A percentile compares a stretch with the other conserved stretches of the same genome.
These are phyloP conservation scores for Nannochloropsis gaditana DNA, from an alignment of 108 stramenopile genomes.

Conservation along the genomic window DNA sequence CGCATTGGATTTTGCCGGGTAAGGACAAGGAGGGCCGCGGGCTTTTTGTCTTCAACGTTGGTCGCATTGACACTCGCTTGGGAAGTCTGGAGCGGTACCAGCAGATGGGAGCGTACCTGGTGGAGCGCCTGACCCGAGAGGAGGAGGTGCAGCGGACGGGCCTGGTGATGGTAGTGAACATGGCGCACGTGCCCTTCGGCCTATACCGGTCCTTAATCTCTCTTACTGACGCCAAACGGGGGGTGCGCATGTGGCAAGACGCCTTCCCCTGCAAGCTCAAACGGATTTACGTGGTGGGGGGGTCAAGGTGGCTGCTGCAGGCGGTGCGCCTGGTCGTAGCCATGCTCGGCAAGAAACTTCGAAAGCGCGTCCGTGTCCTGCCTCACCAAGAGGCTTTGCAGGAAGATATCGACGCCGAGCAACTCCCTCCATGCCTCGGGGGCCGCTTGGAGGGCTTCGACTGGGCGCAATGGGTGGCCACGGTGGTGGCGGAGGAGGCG, in stretches of 20 bases:
- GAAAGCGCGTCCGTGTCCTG: background rate
- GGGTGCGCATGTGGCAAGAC: background rate
- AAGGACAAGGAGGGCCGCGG: background rate
- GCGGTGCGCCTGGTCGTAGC: background rate
- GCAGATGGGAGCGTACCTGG: background rate
- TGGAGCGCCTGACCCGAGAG: background rate
- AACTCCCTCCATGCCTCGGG: background rate
- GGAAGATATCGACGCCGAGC: background rate
- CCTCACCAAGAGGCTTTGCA: background rate
- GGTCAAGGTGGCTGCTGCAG: background rate
- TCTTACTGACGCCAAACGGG: background rate
- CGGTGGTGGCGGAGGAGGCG: background rate
- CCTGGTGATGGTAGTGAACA: background rate
- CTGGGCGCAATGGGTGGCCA: background rate
- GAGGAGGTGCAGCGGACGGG: constrained; percentile 5
- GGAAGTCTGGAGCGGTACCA: background rate
- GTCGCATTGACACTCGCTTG: background rate
- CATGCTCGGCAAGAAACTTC: background rate
- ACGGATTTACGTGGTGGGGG: constrained; percentile 15
- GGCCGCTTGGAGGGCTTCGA: background rate
- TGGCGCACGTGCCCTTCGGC: background rate
- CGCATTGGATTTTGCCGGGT: constrained; percentile 9
- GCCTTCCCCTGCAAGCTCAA: constrained; percentile 4
- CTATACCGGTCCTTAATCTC: background rate
- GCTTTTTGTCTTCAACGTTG: background rate